Conservation (phyloP, 2,329 filamentous ascomycete species). For the Cladosporium phlei region DNA sequence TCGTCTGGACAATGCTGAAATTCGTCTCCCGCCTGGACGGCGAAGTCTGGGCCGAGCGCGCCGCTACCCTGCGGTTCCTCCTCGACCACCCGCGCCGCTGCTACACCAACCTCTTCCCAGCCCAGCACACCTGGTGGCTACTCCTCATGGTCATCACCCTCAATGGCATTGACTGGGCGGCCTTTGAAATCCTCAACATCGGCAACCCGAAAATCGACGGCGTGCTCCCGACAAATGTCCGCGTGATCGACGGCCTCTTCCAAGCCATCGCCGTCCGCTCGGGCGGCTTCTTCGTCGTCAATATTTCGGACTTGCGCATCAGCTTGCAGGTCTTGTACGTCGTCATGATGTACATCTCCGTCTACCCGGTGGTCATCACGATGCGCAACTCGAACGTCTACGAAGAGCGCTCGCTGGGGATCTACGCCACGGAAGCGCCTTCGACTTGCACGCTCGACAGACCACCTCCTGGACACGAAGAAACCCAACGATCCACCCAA, state of each 20-base stretch:
- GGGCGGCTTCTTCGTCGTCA: constrained; percentile 48
- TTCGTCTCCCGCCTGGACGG: constrained; percentile 36
- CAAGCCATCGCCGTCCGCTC: constrained; percentile 51
- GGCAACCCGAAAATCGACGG: constrained; percentile 47
- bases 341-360: constrained; percentile 63
- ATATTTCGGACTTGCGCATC: constrained; percentile 45
- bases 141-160: constrained; percentile 48
- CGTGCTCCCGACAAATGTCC: constrained; percentile 40
- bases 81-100: constrained; percentile 60
- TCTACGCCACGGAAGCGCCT: constrained; percentile 45
- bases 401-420: constrained; percentile 57
- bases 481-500: too few relatives aligned
- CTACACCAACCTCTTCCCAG: constrained; percentile 59
- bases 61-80: constrained; percentile 50
- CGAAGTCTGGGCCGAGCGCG: constrained; percentile 35
- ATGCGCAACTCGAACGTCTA: constrained; percentile 59
- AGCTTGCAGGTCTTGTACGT: constrained; percentile 55
- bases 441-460: too few relatives aligned
- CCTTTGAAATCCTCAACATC: constrained; percentile 52
- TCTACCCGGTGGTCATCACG: constrained; percentile 58
- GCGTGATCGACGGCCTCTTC: constrained; percentile 55
- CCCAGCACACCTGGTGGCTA: constrained; percentile 56
- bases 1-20: constrained; percentile 54
- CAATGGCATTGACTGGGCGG: constrained; percentile 51
- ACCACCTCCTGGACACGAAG: constrained; percentile 23